Percentiles rank a stretch among this genome's conserved stretches.
Conservation (phyloP, 768 basidiomycete genomes). For the Calocera viscosa region DNA sequence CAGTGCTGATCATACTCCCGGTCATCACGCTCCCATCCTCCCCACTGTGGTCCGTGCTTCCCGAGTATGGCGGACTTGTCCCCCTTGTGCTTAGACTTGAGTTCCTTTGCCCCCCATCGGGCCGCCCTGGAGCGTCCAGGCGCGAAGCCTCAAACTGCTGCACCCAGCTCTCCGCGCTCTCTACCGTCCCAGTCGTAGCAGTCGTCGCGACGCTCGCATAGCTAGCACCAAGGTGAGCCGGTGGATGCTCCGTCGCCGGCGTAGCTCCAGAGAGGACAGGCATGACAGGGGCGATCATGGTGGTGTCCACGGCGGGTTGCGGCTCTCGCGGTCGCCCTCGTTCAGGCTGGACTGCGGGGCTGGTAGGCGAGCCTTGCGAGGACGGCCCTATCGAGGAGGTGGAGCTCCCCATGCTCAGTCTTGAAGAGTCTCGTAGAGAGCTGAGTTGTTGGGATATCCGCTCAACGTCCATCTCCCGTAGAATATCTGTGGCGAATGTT, state of each 20-base stretch:
- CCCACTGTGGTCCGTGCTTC: slow-evolving; percentile 5
- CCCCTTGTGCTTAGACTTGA: slow-evolving; percentile 6
- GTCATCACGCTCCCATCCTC: slow-evolving; percentile 3
- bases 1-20: slow-evolving; percentile 9
- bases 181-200: slow-evolving; percentile 14
- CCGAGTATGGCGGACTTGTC: background rate
- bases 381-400: background rate
- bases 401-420: background rate
- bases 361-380: background rate
- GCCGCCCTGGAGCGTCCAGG: background rate
- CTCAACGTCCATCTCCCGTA: slow-evolving; percentile 69
- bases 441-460: slow-evolving; percentile 38
- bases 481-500: slow-evolving; percentile 49
- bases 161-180: slow-evolving; percentile 36
- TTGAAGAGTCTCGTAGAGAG: background rate
- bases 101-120: background rate
- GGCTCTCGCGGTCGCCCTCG: background rate
- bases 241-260: background rate
- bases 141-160: slow-evolving; percentile 26
- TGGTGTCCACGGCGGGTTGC: background rate
- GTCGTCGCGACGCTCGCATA: background rate
- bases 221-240: background rate
- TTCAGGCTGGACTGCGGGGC: background rate
- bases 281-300: background rate
- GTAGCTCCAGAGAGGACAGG: background rate